phyloP scores from a whole-genome alignment of 352 stramenopile genomes.

The Globisporangium radiosum region DNA sequence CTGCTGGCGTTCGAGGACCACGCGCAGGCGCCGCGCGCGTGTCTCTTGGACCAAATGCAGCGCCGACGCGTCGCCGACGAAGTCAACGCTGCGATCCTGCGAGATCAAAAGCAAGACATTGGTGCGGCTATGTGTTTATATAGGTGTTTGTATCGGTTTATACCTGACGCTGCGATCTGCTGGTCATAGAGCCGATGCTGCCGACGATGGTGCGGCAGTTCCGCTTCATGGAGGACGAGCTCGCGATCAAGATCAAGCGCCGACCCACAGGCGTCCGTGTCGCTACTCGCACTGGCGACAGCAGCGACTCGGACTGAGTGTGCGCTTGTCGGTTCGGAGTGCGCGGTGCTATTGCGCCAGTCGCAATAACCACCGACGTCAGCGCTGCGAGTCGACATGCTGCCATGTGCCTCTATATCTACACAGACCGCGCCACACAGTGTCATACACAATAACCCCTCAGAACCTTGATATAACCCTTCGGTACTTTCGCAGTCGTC shows the following conservation, averaged over 20 bases:
- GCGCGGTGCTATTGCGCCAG: no score
- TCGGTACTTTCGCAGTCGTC: no score
- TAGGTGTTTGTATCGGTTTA: neutral
- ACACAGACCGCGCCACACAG: no score
- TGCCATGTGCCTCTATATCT: no score
- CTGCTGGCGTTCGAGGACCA: conserved; percentile 73
- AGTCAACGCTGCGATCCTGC: conserved; percentile 69
- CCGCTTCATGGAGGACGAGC: conserved; percentile 72
- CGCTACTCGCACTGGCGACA: no score
- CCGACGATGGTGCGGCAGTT: conserved; percentile 75
- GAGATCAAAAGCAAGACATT: conserved; percentile 67
- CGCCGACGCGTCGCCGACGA: conserved; percentile 60
- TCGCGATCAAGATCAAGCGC: conserved; percentile 55
- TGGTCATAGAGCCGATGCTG: conserved; percentile 48
- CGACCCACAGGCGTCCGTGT: conserved; percentile 17
- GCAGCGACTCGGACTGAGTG: no score
- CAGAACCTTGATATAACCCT: no score
- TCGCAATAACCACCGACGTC: no score
- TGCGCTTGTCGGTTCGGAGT: no score
- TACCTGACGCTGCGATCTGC: neutral
- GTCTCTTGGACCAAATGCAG: conserved; percentile 56
- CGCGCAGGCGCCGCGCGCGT: conserved; percentile 39
- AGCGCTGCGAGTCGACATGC: no score
- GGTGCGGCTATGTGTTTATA: conserved; percentile 23
- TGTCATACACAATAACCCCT: no score